Evolutionary conservation across 1,284 basidiomycete species (phyloP), one percentile per base, ranked within the genome.

Genomic region (Schizophyllum commune): DNA sequence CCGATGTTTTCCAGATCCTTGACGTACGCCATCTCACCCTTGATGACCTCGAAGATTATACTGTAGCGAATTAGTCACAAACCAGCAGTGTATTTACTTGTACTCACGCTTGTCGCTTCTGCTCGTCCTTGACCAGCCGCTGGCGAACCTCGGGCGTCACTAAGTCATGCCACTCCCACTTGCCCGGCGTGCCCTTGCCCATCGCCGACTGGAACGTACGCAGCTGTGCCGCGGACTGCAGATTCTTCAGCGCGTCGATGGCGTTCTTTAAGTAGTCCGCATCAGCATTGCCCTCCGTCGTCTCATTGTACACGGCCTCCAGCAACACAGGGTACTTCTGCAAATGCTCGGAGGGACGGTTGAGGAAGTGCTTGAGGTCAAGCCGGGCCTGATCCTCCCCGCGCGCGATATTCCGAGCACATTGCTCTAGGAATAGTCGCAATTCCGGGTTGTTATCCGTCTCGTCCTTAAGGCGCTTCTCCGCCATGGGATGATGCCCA

Each of bases 11-110:
- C 90, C 33, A 99, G 75, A 78, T 99, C 97, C 61, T 88, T 89
- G 9, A 97, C 91, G 71, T 98, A 98, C 57, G 88, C 86, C 88
- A 96, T 96, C 75, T 99, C 97, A 60, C 91, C 92, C 69, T 96
- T 91, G 70, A 99, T 96, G 57, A 98, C 77, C 74, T 99, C 96
- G 69, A 96, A 96, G 58, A 98, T 96, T 66, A 92, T 86, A 52
- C 92, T 94, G 65, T 32, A 65, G 57, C 33, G 56, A 51, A 32
- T 57, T 39, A 58, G 58, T 58, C 5, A 21, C 55, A 60, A 32
- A 19, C 63, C 57, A 32, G 19, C 53, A 52, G 22, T 58, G 9
- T 60, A 22, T n/a, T 47, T 32, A 51, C 9, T 7, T 15, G n/a
- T 7, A 79, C 89, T 75, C 71, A 93, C 92, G 90, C 88, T 73